Base-by-base conservation (phyloP, 164 flowering plant genomes). In the Vitis amurensis region DNA sequence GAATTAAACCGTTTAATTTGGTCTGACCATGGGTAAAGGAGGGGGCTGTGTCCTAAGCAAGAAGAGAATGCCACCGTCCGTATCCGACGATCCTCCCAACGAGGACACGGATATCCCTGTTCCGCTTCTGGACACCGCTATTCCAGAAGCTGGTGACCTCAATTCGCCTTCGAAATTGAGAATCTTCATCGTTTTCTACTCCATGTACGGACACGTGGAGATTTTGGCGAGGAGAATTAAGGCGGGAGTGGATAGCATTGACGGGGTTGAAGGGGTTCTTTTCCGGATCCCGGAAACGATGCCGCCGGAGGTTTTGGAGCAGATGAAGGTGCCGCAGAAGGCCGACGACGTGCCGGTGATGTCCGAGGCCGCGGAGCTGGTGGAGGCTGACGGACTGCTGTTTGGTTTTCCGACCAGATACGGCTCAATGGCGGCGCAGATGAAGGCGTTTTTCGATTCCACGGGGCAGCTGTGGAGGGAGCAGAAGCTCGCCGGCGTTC, bases 401-500 rank as follows among this genome's bases (percentile, higher is more conserved):
- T 91, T 91, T 69, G 93, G 93, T 52, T 89, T 91, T 68, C 97
- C 93, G 31, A 89, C 93, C n/a, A 81, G 97, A 81, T 91, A 76
- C 59, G 97, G 97, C 48, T 68, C 73, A 31, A 86, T 88, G 92
- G 81, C 92, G 1, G 88, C 92, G 2, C 95, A 88, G 64, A 85
- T 90, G 89, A 87, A 83, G 81, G 84, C 90, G 8, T 87, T 90
- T 74, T 87, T 88, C 30, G 95, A 90, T 76, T 80, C 91, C 2
- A 90, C 93, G 0, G 88, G 87, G 49, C 69, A 71, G 51, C 67
- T 90, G 76, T 90, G 95, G 92, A 68, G 69, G 71, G 83, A 81
- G 61, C 92, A 88, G 79, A 77, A 69, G 77, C 90, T 90, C 52
- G 90, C 89, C 0, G 95, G 95, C 23, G 75, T 79, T 64, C 93